These are phyloP conservation scores for Pyrenochaeta sp. DNA, from an alignment of 2,329 filamentous ascomycete genomes.

Conservation along the genomic window DNA sequence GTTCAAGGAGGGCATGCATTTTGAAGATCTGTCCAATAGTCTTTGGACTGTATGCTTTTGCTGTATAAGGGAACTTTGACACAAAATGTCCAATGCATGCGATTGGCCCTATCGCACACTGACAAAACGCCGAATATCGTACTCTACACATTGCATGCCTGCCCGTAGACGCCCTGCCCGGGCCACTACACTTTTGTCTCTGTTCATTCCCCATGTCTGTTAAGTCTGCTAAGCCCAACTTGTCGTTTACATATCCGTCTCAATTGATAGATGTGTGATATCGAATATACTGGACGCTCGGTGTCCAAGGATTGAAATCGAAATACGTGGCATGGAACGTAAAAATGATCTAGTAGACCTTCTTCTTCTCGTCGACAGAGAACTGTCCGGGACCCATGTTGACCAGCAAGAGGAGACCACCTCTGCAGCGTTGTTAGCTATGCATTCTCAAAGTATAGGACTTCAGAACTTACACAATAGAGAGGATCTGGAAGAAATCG, in stretches of 20 bases:
- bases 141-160: slow-evolving; percentile 40
- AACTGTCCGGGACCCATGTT: slow-evolving; percentile 98
- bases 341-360: slow-evolving; percentile 78
- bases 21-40: slow-evolving; percentile 3
- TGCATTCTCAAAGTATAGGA: not conserved
- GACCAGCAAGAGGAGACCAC: slow-evolving; percentile 92
- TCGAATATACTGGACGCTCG: slow-evolving; percentile 31
- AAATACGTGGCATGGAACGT: slow-evolving; percentile 26
- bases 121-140: slow-evolving; percentile 34
- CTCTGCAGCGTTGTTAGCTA: slow-evolving; percentile 57
- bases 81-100: slow-evolving; percentile 8
- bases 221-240: slow-evolving; percentile 8
- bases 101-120: slow-evolving; percentile 30
- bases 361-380: slow-evolving; percentile 99
- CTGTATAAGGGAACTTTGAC: slow-evolving; percentile 1
- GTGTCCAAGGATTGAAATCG: slow-evolving; percentile 24
- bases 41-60: slow-evolving; percentile 5
- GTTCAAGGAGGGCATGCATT: not conserved
- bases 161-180: slow-evolving; percentile 23
- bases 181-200: slow-evolving; percentile 21
- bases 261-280: slow-evolving; percentile 25
- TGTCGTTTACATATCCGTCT: slow-evolving; percentile 10
- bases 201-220: slow-evolving; percentile 3
- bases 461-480: slow-evolving; percentile 77
- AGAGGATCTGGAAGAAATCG: slow-evolving; percentile 99